phyloP scores from a whole-genome alignment of 139 green algal genomes.

The Penium margaritaceum region DNA sequence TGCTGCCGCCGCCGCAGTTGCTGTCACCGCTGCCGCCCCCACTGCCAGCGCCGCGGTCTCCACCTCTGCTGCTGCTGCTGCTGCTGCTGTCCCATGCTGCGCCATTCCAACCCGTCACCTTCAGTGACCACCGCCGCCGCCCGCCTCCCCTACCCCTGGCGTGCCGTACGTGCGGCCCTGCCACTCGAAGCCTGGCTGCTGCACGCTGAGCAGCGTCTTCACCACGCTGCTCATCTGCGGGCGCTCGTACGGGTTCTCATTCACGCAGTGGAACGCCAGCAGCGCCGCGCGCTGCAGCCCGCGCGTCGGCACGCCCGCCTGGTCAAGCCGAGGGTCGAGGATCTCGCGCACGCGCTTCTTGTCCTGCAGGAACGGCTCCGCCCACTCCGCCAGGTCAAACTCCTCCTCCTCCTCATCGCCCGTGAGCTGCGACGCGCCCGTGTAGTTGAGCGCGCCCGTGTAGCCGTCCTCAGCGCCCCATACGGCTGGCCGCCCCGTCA shows the following conservation, averaged over 20 bases:
- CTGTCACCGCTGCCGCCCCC: too few species aligned
- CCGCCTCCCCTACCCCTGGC: too few species aligned
- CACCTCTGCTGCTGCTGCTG: too few species aligned
- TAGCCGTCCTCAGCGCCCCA: too few species aligned
- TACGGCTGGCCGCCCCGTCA: constrained; percentile 47
- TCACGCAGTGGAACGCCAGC: constrained; percentile 34
- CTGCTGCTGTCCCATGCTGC: too few species aligned
- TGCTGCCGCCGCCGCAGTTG: too few species aligned
- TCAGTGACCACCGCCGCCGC: too few species aligned
- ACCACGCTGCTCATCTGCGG: constrained; percentile 42
- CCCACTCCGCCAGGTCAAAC: constrained; percentile 25
- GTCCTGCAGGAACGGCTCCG: constrained; percentile 10
- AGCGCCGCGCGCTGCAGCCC: constrained; percentile 23
- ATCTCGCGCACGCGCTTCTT: constrained; percentile 28
- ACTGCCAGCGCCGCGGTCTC: too few species aligned
- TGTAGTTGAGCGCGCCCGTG: too few species aligned
- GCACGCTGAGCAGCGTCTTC: constrained; percentile 37
- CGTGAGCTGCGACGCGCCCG: constrained; percentile 5
- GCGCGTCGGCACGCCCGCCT: constrained; percentile 6
- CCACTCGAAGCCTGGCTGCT: too few species aligned
- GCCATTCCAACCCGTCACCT: too few species aligned
- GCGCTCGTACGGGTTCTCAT: constrained; percentile 1
- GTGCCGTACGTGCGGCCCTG: too few species aligned
- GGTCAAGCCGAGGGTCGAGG: constrained; percentile 36
- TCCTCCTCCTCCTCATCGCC: neutral